A percentile compares a stretch with the other conserved stretches of the same genome.
phyloP scores from a whole-genome alignment of 2,329 filamentous ascomycete genomes.

The Cercospora citrullina region DNA sequence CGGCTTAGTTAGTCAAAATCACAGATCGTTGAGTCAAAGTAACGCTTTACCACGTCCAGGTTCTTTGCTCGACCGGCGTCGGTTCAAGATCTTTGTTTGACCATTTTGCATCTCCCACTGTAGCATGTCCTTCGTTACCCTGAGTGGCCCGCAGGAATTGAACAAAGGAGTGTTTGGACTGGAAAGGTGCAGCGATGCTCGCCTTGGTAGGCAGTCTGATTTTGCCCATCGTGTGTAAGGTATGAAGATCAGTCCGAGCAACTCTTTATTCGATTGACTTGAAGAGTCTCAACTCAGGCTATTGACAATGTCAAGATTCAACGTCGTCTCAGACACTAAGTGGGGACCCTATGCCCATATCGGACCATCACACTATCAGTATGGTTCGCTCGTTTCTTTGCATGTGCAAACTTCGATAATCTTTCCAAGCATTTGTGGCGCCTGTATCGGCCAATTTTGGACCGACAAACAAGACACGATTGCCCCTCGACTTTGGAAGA shows the following conservation, averaged over 20 bases:
- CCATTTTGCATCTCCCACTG: conserved; percentile 32
- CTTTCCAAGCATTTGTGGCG: background rate
- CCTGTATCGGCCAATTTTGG: background rate
- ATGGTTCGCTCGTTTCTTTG: background rate
- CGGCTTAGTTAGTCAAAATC: conserved; percentile 49
- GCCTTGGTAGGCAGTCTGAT: background rate
- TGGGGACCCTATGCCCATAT: background rate
- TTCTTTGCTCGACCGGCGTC: conserved; percentile 26
- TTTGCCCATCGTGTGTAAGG: background rate
- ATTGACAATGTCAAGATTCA: background rate
- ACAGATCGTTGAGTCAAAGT: conserved; percentile 41
- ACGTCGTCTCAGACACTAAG: background rate
- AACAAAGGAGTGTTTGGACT: background rate
- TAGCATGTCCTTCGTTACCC: background rate
- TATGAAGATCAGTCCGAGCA: background rate
- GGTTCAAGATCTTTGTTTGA: conserved; percentile 30
- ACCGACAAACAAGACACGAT: background rate
- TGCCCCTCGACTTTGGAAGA: background rate
- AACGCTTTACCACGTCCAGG: conserved; percentile 30
- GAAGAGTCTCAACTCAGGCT: background rate
- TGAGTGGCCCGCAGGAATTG: background rate
- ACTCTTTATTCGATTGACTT: no score
- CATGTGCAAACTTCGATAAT: background rate
- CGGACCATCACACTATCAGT: background rate
- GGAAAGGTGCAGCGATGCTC: background rate